Conservation (phyloP, 768 basidiomycete genomes). For the Suillus paluster region DNA sequence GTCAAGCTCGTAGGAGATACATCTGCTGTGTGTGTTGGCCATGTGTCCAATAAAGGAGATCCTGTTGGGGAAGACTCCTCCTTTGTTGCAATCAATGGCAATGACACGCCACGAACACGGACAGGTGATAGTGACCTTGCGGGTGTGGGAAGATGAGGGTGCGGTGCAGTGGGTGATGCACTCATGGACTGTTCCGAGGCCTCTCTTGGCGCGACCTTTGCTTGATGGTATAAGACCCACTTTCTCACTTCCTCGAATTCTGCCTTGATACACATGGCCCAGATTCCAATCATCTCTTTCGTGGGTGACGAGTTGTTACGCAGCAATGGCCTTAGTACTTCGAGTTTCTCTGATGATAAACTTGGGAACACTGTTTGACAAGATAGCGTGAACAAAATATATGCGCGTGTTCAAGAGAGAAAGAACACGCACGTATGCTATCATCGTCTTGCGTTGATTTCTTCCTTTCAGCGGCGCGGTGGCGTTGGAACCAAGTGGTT, state of each 20-base stretch:
- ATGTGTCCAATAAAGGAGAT: conserved; percentile 2
- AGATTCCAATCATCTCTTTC: conserved; percentile 28
- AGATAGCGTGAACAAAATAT: conserved; percentile 6
- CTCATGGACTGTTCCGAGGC: conserved; percentile 10
- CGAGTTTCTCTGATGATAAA: conserved; percentile 26
- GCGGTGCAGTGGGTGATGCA: conserved; percentile 22
- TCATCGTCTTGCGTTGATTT: conserved; percentile 25
- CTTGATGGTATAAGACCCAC: conserved; percentile 35
- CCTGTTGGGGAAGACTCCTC: conserved; percentile 14
- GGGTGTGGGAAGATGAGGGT: conserved; percentile 33
- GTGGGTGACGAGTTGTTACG: conserved; percentile 19
- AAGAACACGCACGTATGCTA: conserved; percentile 25
- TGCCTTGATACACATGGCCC: conserved; percentile 28
- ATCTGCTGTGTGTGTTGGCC: not conserved
- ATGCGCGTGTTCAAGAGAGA: conserved; percentile 2
- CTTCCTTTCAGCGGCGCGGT: not conserved
- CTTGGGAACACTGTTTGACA: conserved; percentile 29
- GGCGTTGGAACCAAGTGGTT: conserved; percentile 25
- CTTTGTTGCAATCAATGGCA: conserved; percentile 36
- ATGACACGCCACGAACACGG: conserved; percentile 20
- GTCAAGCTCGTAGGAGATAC: not conserved
- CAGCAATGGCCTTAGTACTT: conserved; percentile 24
- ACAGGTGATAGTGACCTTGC: conserved; percentile 29
- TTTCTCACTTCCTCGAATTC: conserved; percentile 22
- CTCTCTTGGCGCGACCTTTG: conserved; percentile 14